Conservation (phyloP, 2,329 filamentous ascomycete species). For the Diaporthe longicolla region DNA sequence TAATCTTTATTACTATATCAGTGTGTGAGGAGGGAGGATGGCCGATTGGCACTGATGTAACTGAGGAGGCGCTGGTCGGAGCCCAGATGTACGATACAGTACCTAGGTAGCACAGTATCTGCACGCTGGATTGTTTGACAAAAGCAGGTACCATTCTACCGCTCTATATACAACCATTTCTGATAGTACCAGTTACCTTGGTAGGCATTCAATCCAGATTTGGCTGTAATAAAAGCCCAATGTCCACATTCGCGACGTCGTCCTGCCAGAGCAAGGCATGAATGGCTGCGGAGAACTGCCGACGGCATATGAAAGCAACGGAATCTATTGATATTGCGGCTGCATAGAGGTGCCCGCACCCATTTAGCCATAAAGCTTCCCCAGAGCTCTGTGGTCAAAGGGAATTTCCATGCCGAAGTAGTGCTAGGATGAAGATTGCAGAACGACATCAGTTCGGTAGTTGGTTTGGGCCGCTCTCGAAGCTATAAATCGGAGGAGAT, state of each 20-base stretch:
- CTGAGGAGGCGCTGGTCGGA: background rate
- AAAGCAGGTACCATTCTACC: background rate
- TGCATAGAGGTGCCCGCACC: constrained; percentile 10
- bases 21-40: background rate
- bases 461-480: background rate
- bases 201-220: background rate
- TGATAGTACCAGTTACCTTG: background rate
- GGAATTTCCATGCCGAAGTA: too few relatives aligned
- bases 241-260: background rate
- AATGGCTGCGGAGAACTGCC: constrained; percentile 27
- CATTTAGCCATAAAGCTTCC: constrained; percentile 28
- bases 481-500: background rate
- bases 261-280: background rate
- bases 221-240: background rate
- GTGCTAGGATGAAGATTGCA: background rate
- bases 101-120: background rate
- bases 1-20: too few relatives aligned
- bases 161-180: too few relatives aligned
- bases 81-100: constrained; percentile 4
- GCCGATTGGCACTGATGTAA: background rate
- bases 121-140: background rate
- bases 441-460: background rate
- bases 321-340: constrained; percentile 6
- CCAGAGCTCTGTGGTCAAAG: background rate
- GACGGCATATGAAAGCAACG: background rate